phyloP scores from a whole-genome alignment of 345 rosid species.

The Noccaea bulbosa region DNA sequence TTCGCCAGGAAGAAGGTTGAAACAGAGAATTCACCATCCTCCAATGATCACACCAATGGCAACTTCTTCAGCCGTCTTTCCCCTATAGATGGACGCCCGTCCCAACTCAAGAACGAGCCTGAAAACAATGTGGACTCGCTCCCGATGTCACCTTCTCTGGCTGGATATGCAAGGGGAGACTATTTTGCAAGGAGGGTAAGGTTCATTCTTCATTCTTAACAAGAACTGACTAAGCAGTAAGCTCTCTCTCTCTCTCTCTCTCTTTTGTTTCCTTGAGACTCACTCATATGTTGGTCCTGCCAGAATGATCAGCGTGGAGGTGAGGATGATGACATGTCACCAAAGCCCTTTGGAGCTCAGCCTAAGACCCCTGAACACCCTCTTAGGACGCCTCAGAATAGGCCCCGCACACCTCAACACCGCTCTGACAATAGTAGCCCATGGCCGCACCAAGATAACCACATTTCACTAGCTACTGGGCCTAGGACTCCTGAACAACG shows the following conservation, averaged over 20 bases:
- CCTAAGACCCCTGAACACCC: constrained; percentile 44
- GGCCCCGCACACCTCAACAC: constrained; percentile 38
- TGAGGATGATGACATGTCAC: constrained; percentile 39
- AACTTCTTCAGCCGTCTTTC: constrained; percentile 42
- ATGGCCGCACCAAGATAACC: constrained; percentile 18
- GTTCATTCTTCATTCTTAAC: neutral
- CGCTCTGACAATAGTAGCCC: constrained; percentile 30
- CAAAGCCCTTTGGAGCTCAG: constrained; percentile 33
- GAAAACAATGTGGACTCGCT: constrained; percentile 24
- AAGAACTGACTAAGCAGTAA: neutral
- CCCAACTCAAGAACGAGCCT: constrained; percentile 29
- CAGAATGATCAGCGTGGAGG: constrained; percentile 15
- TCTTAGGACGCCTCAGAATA: constrained; percentile 37
- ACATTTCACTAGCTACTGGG: constrained; percentile 2
- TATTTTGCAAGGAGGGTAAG: constrained; percentile 36
- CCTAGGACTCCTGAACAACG: constrained; percentile 22
- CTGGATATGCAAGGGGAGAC: constrained; percentile 33
- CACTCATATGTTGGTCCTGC: constrained; percentile 2
- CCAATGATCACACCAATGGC: constrained; percentile 35
- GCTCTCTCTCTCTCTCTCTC: neutral
- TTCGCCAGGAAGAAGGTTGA: constrained; percentile 42
- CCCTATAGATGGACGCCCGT: constrained; percentile 21
- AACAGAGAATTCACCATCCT: constrained; percentile 34
- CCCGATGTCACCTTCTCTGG: constrained; percentile 35
- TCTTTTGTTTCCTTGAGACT: neutral